These are phyloP conservation scores for Annulohypoxylon nitens DNA, from an alignment of 495 filamentous ascomycete genomes.

Conservation along the genomic window DNA sequence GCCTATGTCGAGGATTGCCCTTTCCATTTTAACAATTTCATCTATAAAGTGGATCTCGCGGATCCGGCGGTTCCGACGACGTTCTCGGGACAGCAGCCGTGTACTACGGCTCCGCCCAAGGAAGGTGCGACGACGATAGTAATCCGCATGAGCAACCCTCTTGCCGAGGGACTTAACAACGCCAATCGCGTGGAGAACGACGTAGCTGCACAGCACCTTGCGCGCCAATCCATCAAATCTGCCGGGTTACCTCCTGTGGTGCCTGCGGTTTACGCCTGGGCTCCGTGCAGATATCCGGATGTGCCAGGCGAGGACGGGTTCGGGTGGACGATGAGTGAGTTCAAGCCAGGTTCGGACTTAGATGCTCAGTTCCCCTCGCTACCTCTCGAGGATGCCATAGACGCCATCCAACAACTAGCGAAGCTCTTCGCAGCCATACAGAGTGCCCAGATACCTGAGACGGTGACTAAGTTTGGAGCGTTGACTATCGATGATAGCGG, in stretches of 20 bases:
- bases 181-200: slow-evolving; percentile 24
- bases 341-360: slow-evolving; percentile 14
- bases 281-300: slow-evolving; percentile 16
- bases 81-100: slow-evolving; percentile 6
- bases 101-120: background rate
- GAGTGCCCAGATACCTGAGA: slow-evolving; percentile 9
- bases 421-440: slow-evolving; percentile 17
- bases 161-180: slow-evolving; percentile 20
- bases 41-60: slow-evolving; percentile 19
- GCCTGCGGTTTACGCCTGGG: slow-evolving; percentile 23
- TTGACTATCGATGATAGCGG: slow-evolving; percentile 15
- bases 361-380: slow-evolving; percentile 7
- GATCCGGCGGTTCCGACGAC: slow-evolving; percentile 7
- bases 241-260: slow-evolving; percentile 4
- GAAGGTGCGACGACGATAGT: slow-evolving; percentile 10
- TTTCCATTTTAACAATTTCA: slow-evolving; percentile 25
- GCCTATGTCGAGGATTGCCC: slow-evolving; percentile 17
- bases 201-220: slow-evolving; percentile 20
- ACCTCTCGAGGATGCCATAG: background rate
- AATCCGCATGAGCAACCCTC: slow-evolving; percentile 23
- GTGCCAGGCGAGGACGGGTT: slow-evolving; percentile 14
- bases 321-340: slow-evolving; percentile 23
- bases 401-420: slow-evolving; percentile 11
- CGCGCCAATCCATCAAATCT: slow-evolving; percentile 6
- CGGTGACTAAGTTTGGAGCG: slow-evolving; percentile 17